Base-by-base conservation (phyloP, 768 basidiomycete species). In the Phanerochaete sordida region DNA sequence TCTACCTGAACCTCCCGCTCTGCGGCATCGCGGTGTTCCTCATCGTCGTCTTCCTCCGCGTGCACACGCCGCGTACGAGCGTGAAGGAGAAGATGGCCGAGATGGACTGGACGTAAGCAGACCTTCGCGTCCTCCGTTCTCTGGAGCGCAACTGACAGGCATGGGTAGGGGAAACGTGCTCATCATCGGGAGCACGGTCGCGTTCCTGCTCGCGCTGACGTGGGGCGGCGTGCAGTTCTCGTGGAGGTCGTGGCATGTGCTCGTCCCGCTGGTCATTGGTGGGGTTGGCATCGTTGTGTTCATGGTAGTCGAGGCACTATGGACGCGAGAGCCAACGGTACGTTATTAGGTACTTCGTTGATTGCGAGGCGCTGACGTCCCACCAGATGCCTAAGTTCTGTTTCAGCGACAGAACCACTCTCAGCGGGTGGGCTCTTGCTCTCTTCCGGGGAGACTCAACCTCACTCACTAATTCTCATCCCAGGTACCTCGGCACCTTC, bases 191-290 rank as follows among this genome's bases (percentile, higher is more conserved):
- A 65, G 73, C 0, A 71, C 71, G 0, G 63, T 70, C 1, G 63
- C 66, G 15, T 62, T 66, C 15, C 61, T 65, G 39, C 61, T 79
- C 57, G 77, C 70, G 0, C 62, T 81, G 9, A 77, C 76, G 2
- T 79, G 74, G 73, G 80, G 73, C n/a, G 80, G 77, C 24, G 64
- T 72, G 37, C 60, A 65, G 2, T 77, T 75, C 68, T 37, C 74
- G 0, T 81, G 80, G 80, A 44, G 47, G 9, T 74, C 72, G 0
- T 71, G 61, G 15, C 68, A 72, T 27, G 72, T 78, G 11, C 69
- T 80, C n/a, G 76, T 69, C 0, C 77, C 79, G 0, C 70, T 81
- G 21, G 66, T 78, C 51, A 49, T 78, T 37, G 80, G 80, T 0
- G 16, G 73, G 8, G 48, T 68, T 2, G 65, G 71, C 12, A 59